A percentile compares a stretch with the other conserved stretches of the same genome.
Conservation (phyloP, 2,329 filamentous ascomycete genomes). For the Cladosporium sp. region DNA sequence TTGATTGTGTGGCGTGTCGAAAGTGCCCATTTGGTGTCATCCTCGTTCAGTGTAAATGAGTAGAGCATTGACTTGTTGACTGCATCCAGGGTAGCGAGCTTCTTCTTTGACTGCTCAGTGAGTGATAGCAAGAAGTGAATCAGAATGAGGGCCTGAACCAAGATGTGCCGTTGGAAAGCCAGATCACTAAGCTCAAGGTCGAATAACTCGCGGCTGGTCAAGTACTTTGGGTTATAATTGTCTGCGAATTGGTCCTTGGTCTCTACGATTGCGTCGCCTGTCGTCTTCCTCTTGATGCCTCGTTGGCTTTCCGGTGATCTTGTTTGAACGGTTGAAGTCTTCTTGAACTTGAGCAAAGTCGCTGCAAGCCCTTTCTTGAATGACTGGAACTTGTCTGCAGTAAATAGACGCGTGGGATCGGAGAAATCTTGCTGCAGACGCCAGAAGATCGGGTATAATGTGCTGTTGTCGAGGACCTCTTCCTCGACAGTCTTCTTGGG, state of each 20-base stretch:
- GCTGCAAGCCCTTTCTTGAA: conserved; percentile 66
- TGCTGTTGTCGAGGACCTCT: conserved; percentile 62
- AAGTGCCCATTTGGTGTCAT: conserved; percentile 84
- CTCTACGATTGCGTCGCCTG: conserved; percentile 16
- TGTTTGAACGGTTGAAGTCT: conserved; percentile 65
- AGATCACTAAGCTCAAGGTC: conserved; percentile 95
- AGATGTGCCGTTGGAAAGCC: conserved; percentile 88
- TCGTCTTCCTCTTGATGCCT: conserved; percentile 68
- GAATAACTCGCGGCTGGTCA: conserved; percentile 96
- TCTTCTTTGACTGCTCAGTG: conserved; percentile 78
- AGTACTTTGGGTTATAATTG: conserved; percentile 94
- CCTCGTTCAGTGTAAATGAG: conserved; percentile 72
- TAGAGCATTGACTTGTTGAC: conserved; percentile 86
- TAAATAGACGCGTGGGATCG: conserved; percentile 79
- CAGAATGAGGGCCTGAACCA: conserved; percentile 92
- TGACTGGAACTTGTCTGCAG: conserved; percentile 64
- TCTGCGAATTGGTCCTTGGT: conserved; percentile 57
- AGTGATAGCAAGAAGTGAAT: conserved; percentile 95
- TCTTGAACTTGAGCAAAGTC: conserved; percentile 75
- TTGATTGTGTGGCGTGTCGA: conserved; percentile 78
- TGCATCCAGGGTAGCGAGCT: conserved; percentile 64
- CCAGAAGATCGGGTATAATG: conserved; percentile 92
- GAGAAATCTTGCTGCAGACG: conserved; percentile 89
- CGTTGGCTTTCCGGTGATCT: conserved; percentile 68
- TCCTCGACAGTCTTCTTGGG: conserved; percentile 44